phyloP scores from a whole-genome alignment of 192 early-diverging fungal genomes.

The Coemansia sp. region DNA sequence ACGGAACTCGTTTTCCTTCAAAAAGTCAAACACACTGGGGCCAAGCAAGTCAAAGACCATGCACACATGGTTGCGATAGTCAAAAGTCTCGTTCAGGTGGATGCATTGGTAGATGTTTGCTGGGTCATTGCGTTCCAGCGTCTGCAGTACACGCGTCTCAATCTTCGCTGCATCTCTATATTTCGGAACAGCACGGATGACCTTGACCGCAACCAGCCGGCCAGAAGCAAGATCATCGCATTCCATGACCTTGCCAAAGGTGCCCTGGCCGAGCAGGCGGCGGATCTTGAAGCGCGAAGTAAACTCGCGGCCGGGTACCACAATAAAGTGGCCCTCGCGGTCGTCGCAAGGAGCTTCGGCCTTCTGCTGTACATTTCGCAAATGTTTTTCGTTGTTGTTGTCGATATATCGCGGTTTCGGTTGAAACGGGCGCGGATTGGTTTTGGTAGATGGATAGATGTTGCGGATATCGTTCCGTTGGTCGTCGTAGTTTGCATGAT shows the following conservation, averaged over 20 bases:
- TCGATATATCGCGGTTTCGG: constrained; percentile 16
- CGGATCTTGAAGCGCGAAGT: constrained; percentile 82
- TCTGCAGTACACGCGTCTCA: constrained; percentile 85
- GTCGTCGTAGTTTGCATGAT: constrained; percentile 16
- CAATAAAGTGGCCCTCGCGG: constrained; percentile 92
- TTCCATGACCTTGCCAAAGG: constrained; percentile 96
- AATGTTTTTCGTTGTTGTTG: constrained; percentile 2
- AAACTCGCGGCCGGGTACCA: constrained; percentile 70
- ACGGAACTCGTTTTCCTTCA: constrained; percentile 88
- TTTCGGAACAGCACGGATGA: constrained; percentile 90
- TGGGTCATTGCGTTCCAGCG: constrained; percentile 79
- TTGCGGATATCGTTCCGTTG: constrained; percentile 39
- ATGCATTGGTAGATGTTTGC: constrained; percentile 82
- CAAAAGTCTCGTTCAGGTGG: constrained; percentile 80
- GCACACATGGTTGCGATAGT: constrained; percentile 90
- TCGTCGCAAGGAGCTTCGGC: constrained; percentile 70
- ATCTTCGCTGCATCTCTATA: constrained; percentile 90
- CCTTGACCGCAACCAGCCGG: constrained; percentile 80
- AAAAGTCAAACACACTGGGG: constrained; percentile 89
- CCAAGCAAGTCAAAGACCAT: constrained; percentile 96
- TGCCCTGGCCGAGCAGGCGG: constrained; percentile 89
- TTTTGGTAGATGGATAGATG: constrained; percentile 43
- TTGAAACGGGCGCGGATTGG: constrained; percentile 23
- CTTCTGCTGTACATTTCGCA: constrained; percentile 46
- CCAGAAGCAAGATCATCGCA: constrained; percentile 69